Percentiles rank a stretch among this genome's conserved stretches.
Conservation (phyloP, 2,329 filamentous ascomycete genomes). For the Fusarium tanahbumbuense region DNA sequence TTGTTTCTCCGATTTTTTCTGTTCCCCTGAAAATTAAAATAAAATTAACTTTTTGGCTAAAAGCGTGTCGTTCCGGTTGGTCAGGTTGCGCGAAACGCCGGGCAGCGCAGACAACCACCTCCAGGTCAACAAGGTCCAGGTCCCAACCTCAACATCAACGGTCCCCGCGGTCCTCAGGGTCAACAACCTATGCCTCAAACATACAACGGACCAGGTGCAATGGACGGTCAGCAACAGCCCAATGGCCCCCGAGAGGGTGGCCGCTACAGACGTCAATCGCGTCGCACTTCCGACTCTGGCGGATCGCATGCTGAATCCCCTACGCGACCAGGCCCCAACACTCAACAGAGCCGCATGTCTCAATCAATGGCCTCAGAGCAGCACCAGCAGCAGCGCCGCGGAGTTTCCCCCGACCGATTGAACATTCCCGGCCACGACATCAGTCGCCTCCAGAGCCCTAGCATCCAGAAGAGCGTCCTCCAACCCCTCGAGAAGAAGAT, state of each 20-base stretch:
- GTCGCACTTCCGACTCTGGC: conserved; percentile 41
- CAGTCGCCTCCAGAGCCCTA: conserved; percentile 58
- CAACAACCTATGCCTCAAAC: conserved; percentile 37
- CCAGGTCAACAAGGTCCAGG: conserved; percentile 15
- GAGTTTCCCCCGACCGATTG: conserved; percentile 31
- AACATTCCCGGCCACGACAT: conserved; percentile 46
- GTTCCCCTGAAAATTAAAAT: not conserved
- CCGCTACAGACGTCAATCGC: conserved; percentile 43
- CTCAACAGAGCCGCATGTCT: conserved; percentile 33
- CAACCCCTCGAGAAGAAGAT: conserved; percentile 60
- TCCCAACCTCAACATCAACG: conserved; percentile 21
- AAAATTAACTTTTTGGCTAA: conserved; percentile 30
- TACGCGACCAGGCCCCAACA: conserved; percentile 26
- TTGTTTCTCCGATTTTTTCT: conserved; percentile 22
- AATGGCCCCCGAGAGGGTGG: conserved; percentile 32
- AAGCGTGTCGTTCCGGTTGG: conserved; percentile 45
- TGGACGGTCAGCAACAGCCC: conserved; percentile 36
- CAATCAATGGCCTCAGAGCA: conserved; percentile 28
- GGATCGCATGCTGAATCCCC: conserved; percentile 27
- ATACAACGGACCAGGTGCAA: conserved; percentile 31
- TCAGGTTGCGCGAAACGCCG: conserved; percentile 37
- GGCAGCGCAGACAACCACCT: conserved; percentile 38
- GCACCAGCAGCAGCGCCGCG: conserved; percentile 37
- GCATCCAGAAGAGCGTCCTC: conserved; percentile 57
- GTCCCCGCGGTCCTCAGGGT: conserved; percentile 19